Base-by-base conservation (phyloP, 352 stramenopile species). In the Nothophytophthora sp. region DNA sequence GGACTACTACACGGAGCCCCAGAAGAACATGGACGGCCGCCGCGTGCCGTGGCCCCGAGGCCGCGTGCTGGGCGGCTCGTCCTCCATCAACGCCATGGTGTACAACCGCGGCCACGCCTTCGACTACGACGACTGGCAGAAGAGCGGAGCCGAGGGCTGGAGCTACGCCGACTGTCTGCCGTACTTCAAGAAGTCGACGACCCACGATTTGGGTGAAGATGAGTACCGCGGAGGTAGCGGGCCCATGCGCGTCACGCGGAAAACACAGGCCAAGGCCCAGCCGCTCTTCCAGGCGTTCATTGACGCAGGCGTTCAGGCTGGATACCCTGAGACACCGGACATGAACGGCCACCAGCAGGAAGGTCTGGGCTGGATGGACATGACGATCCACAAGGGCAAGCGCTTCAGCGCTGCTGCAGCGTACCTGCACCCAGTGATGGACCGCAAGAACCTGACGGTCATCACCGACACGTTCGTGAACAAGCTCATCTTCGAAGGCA, bases 281-380 rank as follows among this genome's bases (percentile, higher is more conserved):
- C 62, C 90, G 3, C 65, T 93, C 28, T 96, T 93, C 53, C 73
- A 92, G 39, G 88, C 82, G 24, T 91, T 96, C 54, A 86, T 94
- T 16, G 81, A 95, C 29, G 82, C 85, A 4, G 84, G 76, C 15
- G 70, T 90, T 24, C 55, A 94, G 41, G 83, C 83, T 5, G 85
- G 84, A 1, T 96, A 94, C 46, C 76, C 79, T 8, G 83, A 86
- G 42, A 92, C 82, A 6, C 67, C 86, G 8, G 71, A 93, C 56
- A 90, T 91, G 76, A 96, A 95, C 60, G 85, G 83, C 4, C 93
- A 80, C 66, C 78, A 89, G 55, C 83, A 96, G 60, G 81, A 93
- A 55, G 84, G 82, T 16, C 87, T 95, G 34, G 85, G 85, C 5
- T 92, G 82, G 73, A 89, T 93, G 66, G 85, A 95, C 56, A 77